These are phyloP conservation scores for Novymonas esmeraldas DNA, from an alignment of 208 protist species.

Conservation along the genomic window DNA sequence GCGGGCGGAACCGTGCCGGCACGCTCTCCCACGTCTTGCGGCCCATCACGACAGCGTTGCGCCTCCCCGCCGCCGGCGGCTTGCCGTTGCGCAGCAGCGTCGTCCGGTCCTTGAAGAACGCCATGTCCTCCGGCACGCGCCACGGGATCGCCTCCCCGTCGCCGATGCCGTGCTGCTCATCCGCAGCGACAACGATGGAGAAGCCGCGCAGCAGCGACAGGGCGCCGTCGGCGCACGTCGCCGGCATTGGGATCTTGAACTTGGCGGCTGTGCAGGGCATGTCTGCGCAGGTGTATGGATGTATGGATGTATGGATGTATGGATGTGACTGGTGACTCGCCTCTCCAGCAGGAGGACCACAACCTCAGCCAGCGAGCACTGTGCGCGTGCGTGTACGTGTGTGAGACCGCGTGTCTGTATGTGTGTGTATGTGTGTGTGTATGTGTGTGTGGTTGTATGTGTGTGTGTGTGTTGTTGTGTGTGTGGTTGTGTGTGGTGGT, in stretches of 20 bases:
- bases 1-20: constrained; percentile 86
- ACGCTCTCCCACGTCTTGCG: constrained; percentile 97
- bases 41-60: constrained; percentile 97
- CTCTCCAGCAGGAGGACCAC: too few relatives aligned
- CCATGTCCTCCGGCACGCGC: constrained; percentile 88
- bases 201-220: constrained; percentile 69
- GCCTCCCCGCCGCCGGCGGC: constrained; percentile 38
- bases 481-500: neutral
- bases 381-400: constrained; percentile 1
- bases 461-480: neutral
- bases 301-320: neutral
- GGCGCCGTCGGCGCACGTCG: constrained; percentile 46
- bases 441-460: neutral
- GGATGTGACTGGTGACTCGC: too few relatives aligned
- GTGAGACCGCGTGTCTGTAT: neutral
- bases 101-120: constrained; percentile 86
- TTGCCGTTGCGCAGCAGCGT: constrained; percentile 77
- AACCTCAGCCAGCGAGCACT: too few relatives aligned
- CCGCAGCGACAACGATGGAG: constrained; percentile 74
- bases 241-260: constrained; percentile 80
- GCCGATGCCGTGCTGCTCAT: constrained; percentile 79
- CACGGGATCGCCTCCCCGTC: constrained; percentile 84
- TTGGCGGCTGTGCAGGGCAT: constrained; percentile 21
- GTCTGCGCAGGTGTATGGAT: neutral
- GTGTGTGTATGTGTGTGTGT: neutral